Conservation (phyloP, 805 yeast genomes). For the Yarrowia porcina region DNA sequence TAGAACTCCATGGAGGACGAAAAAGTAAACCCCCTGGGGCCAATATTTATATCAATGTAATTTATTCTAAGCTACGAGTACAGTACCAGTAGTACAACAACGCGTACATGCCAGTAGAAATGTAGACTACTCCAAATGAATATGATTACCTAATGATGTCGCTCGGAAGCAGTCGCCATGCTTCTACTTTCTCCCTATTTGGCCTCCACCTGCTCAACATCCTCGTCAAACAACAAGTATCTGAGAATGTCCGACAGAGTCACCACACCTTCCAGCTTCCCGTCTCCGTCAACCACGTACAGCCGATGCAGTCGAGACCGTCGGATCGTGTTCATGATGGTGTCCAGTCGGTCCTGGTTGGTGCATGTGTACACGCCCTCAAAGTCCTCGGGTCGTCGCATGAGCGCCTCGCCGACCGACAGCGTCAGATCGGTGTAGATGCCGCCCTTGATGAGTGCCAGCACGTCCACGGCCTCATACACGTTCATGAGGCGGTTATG, state of each 20-base stretch:
- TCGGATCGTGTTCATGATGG: constrained; percentile 89
- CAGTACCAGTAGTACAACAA: too few species aligned
- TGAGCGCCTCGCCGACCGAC: constrained; percentile 92
- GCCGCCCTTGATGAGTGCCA: constrained; percentile 90
- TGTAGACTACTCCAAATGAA: not conserved
- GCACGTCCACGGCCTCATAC: constrained; percentile 92
- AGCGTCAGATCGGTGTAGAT: constrained; percentile 84
- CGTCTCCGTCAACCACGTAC: constrained; percentile 84
- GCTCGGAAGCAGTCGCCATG: too few species aligned
- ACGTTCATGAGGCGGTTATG: constrained; percentile 70
- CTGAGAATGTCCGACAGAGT: constrained; percentile 87
- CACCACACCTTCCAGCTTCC: constrained; percentile 74
- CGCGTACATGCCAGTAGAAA: not conserved
- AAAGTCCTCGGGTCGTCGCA: constrained; percentile 91
- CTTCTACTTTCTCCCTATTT: not conserved
- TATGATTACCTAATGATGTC: not conserved
- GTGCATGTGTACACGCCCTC: constrained; percentile 98
- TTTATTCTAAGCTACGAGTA: not conserved
- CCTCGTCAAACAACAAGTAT: constrained; percentile 60
- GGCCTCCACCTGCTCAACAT: not conserved
- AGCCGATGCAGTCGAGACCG: constrained; percentile 87
- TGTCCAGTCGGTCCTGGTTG: constrained; percentile 74
- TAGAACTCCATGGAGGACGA: not conserved
- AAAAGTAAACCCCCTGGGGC: not conserved
- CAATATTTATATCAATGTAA: constrained; percentile 2